Evolutionary conservation across 1,284 basidiomycete genomes (phyloP), one percentile per base, ranked within the genome.

Genomic region (Puccinia polysora): DNA sequence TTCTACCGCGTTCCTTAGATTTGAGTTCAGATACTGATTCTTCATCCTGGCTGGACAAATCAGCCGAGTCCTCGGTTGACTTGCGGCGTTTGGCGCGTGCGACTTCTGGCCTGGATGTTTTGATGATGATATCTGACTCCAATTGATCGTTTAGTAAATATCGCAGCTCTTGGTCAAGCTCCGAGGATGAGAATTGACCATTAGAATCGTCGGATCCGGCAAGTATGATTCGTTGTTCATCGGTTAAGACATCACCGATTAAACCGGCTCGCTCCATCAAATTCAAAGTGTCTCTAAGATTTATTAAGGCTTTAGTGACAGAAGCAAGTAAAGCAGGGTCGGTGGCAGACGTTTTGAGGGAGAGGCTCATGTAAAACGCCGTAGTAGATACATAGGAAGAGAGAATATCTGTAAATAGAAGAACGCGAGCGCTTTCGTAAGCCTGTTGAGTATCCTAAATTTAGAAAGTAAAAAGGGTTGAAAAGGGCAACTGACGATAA

Each of bases 211-310:
- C 55, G 36, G 45, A 47, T 3, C 20, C 43, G 53, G 25, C 65
- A 23, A 20, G 28, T 38, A 56, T 40, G 40, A 55, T n/a, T n/a
- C n/a, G 32, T 28, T 52, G 12, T 5, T 58, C 43, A 15, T 47
- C 77, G n/a, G 76, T 76, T 30, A 75, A 74, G 45, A 75, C 75
- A 52, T 77, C 76, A 2, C 75, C 74, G 4, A 76, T 76, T 45
- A 79, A 75, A 18, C 78, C 79, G n/a, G 78, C 73, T 49, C 78
- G 75, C 62, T 79, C 78, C 70, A 72, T 72, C 28, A 55, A 38
- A 23, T 63, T 64, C 52, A 72, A 50, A 15, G 70, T 47, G 23
- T 50, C 65, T 58, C 62, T 36, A 4, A 72, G 36, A n/a, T 72
- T 53, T 20, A 72, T 52, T 30, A 72, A 50, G n/a, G 60, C 28